phyloP scores from a whole-genome alignment of 768 basidiomycete species.

The Rickenella mellea region DNA sequence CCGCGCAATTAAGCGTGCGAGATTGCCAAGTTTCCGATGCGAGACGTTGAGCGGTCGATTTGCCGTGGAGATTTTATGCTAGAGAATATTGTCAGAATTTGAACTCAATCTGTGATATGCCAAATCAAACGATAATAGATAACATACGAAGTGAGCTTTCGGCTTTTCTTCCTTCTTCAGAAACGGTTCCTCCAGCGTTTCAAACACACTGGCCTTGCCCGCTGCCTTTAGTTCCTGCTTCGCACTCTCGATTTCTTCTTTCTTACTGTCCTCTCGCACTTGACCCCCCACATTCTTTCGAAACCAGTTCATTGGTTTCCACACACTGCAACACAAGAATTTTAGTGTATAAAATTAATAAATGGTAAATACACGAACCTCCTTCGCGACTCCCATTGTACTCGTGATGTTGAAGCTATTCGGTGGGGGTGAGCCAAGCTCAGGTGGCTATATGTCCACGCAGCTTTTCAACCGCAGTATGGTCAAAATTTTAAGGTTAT shows the following conservation, averaged over 20 bases:
- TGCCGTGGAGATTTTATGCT: no score
- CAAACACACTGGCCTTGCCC: slow-evolving; percentile 43
- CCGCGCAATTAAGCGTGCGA: slow-evolving; percentile 79
- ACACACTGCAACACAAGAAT: slow-evolving; percentile 6
- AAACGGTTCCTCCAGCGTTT: slow-evolving; percentile 12
- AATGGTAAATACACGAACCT: slow-evolving; percentile 25
- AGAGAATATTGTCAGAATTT: not conserved
- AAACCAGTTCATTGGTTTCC: slow-evolving; percentile 12
- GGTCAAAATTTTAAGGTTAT: no score
- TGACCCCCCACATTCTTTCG: slow-evolving; percentile 6
- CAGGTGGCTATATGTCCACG: no score
- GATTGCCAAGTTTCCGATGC: slow-evolving; percentile 83
- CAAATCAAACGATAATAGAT: not conserved
- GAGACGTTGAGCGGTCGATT: no score
- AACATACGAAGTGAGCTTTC: slow-evolving; percentile 13
- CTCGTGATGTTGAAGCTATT: no score
- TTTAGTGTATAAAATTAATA: not conserved
- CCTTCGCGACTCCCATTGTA: slow-evolving; percentile 30
- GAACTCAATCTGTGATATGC: not conserved
- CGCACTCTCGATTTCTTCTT: slow-evolving; percentile 15
- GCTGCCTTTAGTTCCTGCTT: slow-evolving; percentile 34
- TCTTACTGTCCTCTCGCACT: slow-evolving; percentile 6
- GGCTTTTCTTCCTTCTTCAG: not conserved
- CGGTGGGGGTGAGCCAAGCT: no score
- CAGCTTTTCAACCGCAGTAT: no score